phyloP scores from a whole-genome alignment of 257 asterid genomes.

The Solanum etuberosum region DNA sequence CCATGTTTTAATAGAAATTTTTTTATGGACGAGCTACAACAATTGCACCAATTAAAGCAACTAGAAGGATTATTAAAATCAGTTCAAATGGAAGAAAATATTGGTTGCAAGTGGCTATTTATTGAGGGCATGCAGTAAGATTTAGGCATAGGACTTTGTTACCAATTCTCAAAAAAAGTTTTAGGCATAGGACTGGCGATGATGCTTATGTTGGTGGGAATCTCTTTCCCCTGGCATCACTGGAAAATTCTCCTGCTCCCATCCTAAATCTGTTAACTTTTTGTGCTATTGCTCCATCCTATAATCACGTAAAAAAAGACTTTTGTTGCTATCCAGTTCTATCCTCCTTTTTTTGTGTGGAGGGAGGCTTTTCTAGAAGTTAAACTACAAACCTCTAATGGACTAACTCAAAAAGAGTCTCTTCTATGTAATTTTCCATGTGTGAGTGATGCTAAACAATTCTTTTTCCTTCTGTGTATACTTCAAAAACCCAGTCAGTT shows the following conservation, averaged over 20 bases:
- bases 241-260: background rate
- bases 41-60: background rate
- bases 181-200: background rate
- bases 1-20: background rate
- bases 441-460: background rate
- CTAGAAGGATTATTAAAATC: background rate
- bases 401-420: background rate
- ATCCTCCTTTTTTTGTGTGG: background rate
- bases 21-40: background rate
- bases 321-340: background rate
- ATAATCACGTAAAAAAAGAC: background rate
- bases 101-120: background rate
- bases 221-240: background rate
- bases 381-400: background rate
- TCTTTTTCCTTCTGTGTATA: background rate
- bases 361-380: background rate
- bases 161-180: background rate
- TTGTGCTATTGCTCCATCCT: background rate
- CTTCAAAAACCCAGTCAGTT: background rate
- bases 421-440: background rate
- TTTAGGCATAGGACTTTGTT: background rate
- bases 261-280: background rate
- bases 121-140: background rate
- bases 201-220: background rate
- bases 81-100: background rate